Percentiles rank a stretch among this genome's conserved stretches.
These are phyloP conservation scores for Acmispon strigosus DNA, from an alignment of 306 rosid genomes.

Conservation along the genomic window DNA sequence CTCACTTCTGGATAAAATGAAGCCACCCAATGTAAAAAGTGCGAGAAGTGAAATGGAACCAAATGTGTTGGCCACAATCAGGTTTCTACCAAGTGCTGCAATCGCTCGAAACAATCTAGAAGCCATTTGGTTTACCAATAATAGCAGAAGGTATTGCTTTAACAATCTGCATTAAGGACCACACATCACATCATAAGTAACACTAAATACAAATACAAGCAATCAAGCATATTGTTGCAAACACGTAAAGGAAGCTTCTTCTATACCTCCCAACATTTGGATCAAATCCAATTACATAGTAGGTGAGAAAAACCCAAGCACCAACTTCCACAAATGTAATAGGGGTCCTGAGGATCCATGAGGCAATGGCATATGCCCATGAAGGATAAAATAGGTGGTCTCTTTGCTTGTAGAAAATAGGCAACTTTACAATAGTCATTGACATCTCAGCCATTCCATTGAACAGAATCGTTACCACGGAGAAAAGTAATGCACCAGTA, in stretches of 20 bases:
- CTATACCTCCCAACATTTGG: slow-evolving; percentile 41
- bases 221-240: not conserved
- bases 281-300: slow-evolving; percentile 56
- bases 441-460: slow-evolving; percentile 48
- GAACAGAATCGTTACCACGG: slow-evolving; percentile 34
- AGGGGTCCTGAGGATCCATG: slow-evolving; percentile 48
- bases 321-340: slow-evolving; percentile 34
- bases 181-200: not conserved
- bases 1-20: slow-evolving; percentile 37
- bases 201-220: no score
- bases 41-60: slow-evolving; percentile 26
- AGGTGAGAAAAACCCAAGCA: slow-evolving; percentile 49
- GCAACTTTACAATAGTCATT: slow-evolving; percentile 46
- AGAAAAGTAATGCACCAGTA: slow-evolving; percentile 42
- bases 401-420: slow-evolving; percentile 60
- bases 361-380: slow-evolving; percentile 56
- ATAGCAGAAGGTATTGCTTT: slow-evolving; percentile 33
- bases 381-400: slow-evolving; percentile 55
- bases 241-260: not conserved
- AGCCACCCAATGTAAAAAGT: slow-evolving; percentile 39
- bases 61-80: slow-evolving; percentile 32
- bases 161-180: slow-evolving; percentile 28
- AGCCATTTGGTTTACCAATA: slow-evolving; percentile 41
- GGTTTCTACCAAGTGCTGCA: slow-evolving; percentile 43
- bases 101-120: slow-evolving; percentile 43